Evolutionary conservation across 2,329 filamentous ascomycete genomes (phyloP).

Genomic region (Penicillium sp.): DNA sequence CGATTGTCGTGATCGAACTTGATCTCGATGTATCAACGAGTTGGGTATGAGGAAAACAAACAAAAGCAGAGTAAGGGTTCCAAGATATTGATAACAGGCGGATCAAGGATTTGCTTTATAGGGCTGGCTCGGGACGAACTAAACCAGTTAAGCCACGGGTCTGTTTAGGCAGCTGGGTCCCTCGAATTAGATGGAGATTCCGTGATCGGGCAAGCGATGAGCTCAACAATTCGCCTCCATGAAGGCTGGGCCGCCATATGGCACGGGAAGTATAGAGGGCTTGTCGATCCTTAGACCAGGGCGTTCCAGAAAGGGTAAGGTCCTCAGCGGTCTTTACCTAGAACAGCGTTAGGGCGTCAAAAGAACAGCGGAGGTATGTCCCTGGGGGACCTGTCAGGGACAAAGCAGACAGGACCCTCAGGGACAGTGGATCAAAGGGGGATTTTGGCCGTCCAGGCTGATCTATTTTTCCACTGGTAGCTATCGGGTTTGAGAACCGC

Average conservation of each 20-base stretch:
- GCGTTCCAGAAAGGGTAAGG: not conserved
- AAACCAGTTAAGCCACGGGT: not conserved
- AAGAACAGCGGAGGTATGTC: not conserved
- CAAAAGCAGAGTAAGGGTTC: not conserved
- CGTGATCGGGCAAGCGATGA: slow-evolving; percentile 24
- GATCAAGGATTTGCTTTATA: slow-evolving; percentile 19
- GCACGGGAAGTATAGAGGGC: not conserved
- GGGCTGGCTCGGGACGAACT: not conserved
- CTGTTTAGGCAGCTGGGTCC: slow-evolving; percentile 8
- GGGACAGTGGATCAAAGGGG: not conserved
- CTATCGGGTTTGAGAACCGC: slow-evolving; percentile 8
- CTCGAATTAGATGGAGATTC: slow-evolving; percentile 9
- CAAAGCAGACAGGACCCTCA: not conserved
- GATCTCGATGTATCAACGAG: not conserved
- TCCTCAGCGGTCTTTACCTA: not conserved
- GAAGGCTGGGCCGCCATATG: slow-evolving; percentile 8
- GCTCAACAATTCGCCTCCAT: slow-evolving; percentile 12
- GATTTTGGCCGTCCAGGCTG: slow-evolving; percentile 2
- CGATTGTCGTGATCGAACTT: not conserved
- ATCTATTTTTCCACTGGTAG: slow-evolving; percentile 4
- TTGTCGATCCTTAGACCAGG: slow-evolving; percentile 19
- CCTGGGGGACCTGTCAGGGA: slow-evolving; percentile 3
- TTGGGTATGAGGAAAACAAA: not conserved
- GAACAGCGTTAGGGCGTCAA: not conserved
- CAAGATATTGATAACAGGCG: not conserved